Evolutionary conservation across 768 basidiomycete genomes (phyloP).

Genomic region (Gymnopilus junonius): DNA sequence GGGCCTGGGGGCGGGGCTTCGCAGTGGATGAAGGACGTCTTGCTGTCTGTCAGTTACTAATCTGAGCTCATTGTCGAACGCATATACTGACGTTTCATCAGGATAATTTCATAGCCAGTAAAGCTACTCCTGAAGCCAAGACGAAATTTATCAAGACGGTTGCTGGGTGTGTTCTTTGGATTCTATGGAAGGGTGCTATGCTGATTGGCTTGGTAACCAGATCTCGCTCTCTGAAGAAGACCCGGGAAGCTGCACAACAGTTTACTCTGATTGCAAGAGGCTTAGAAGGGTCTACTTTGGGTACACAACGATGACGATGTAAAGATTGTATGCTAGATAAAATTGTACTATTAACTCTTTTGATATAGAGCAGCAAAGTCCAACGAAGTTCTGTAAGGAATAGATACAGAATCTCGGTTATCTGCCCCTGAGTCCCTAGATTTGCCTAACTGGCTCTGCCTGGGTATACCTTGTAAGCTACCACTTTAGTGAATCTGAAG

Average conservation of each 20-base stretch:
- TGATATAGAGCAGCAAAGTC: not conserved
- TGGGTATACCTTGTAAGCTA: no score
- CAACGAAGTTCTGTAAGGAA: not conserved
- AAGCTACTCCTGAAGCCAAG: constrained; percentile 77
- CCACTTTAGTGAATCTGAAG: no score
- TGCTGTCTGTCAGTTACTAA: constrained; percentile 59
- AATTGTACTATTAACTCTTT: not conserved
- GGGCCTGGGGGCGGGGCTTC: constrained; percentile 40
- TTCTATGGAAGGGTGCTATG: not conserved
- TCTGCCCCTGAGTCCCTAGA: no score
- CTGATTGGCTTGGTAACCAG: constrained; percentile 35
- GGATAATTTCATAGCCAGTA: constrained; percentile 76
- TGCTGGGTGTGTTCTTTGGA: constrained; percentile 50
- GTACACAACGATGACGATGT: constrained; percentile 71
- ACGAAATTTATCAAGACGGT: constrained; percentile 77
- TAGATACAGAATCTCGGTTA: no score
- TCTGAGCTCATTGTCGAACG: not conserved
- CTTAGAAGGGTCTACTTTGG: constrained; percentile 85
- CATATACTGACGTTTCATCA: constrained; percentile 27
- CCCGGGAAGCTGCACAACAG: constrained; percentile 84
- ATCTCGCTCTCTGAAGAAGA: constrained; percentile 72
- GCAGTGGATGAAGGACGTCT: constrained; percentile 74
- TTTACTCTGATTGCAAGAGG: constrained; percentile 87
- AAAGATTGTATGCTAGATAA: not conserved
- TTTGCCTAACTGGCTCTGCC: no score